These are phyloP conservation scores for Zarea fungicola DNA, from an alignment of 2,329 filamentous ascomycete species.

Conservation along the genomic window DNA sequence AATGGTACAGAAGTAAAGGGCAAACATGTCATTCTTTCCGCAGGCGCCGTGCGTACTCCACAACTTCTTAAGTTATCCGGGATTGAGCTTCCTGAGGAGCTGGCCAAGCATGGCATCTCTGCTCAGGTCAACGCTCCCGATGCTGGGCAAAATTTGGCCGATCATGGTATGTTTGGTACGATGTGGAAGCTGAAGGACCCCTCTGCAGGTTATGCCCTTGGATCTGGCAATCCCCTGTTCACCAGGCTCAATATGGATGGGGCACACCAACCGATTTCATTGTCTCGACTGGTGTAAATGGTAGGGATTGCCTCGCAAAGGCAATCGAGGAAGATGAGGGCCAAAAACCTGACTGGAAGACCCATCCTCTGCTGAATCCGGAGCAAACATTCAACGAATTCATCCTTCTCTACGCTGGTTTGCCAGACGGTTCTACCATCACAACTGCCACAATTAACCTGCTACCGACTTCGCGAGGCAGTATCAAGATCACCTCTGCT, in stretches of 20 bases:
- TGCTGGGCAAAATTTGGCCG: conserved; percentile 40
- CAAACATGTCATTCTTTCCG: conserved; percentile 41
- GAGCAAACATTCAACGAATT: conserved; percentile 18
- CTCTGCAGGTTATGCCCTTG: conserved; percentile 27
- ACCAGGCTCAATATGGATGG: conserved; percentile 29
- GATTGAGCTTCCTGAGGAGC: conserved; percentile 35
- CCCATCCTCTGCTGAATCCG: conserved; percentile 27
- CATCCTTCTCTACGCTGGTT: conserved; percentile 18
- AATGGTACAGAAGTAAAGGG: conserved; percentile 24
- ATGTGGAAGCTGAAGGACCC: conserved; percentile 29
- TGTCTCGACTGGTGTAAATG: conserved; percentile 22
- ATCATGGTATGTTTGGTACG: conserved; percentile 23
- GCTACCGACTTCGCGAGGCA: conserved; percentile 24
- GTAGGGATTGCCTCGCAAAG: conserved; percentile 22
- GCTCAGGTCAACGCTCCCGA: conserved; percentile 40
- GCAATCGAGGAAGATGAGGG: conserved; percentile 32
- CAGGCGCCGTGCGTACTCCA: conserved; percentile 45
- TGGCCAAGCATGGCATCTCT: conserved; percentile 36
- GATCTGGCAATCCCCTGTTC: conserved; percentile 31
- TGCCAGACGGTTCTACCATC: conserved; percentile 19
- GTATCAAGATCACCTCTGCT: conserved; percentile 19
- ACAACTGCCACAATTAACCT: conserved; percentile 19
- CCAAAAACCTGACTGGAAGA: conserved; percentile 22
- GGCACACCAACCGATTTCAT: conserved; percentile 34
- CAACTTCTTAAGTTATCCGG: conserved; percentile 47